Evolutionary conservation across 805 yeast species (phyloP), one percentile per base, ranked within the genome.

Genomic region (Wickerhamomyces rabaulensis): DNA sequence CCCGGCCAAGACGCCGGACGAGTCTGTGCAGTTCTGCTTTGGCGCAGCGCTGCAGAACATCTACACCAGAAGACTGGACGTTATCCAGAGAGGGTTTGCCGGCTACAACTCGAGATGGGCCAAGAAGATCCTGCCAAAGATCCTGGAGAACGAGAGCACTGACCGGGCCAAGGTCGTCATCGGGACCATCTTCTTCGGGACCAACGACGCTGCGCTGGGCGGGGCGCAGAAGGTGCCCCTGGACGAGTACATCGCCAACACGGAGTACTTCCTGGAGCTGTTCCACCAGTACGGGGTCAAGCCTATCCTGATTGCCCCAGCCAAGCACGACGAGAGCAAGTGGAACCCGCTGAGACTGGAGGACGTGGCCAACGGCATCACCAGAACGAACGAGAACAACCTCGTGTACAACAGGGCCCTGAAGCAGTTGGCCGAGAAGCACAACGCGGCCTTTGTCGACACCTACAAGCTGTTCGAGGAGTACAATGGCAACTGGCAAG

Each of bases 41-140:
- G 80, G 79, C 3, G 71, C 84, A 0, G 80, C 76, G 0, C 57
- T 84, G 22, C 71, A 67, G 35, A 56, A 70, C 44, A 47, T 54
- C n/a, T 86, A 87, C 60, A 64, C 71, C 2, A 72, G 96, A 39
- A 77, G 73, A 57, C 54, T 87, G 40, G 92, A 87, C 52, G 68
- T 91, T 3, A 57, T 89, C 1, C 81, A 78, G 37, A 69, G 96
- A 48, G 97, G 97, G 0, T 87, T 69, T 57, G 60, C 80, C 1
- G 97, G 97, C 0, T 90, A 87, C 67, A 87, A 75, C 54, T 66
- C 90, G 0, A 75, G 79, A 31, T 82, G 82, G 66, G 89, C 78
- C 0, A 57, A 69, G 9, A 64, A 70, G 41, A 54, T 87, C 5
- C 55, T 77, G 5, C 77, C 78, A n/a, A 64, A 69, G 38, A 66